phyloP scores from a whole-genome alignment of 163 green algal genomes.

The Smithsoniella earleae region DNA sequence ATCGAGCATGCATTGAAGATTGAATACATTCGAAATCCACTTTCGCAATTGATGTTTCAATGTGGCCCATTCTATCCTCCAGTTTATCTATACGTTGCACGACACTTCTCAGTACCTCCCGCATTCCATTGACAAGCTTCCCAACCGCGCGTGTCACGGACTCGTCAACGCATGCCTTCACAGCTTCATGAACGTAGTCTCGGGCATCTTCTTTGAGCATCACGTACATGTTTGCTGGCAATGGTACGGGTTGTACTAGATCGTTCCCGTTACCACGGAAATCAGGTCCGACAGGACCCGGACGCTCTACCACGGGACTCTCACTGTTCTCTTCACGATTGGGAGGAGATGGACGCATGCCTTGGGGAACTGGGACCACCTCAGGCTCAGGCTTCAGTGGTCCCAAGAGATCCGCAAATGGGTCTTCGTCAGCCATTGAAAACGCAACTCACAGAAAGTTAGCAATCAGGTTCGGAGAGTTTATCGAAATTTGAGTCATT shows the following conservation, averaged over 20 bases:
- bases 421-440: slow-evolving; percentile 14
- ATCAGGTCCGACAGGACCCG: not conserved
- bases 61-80: not conserved
- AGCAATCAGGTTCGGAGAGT: too few relatives aligned
- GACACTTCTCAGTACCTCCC: not conserved
- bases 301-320: not conserved
- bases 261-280: not conserved
- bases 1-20: not conserved
- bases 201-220: slow-evolving; percentile 23
- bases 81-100: slow-evolving; percentile 17
- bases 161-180: not conserved
- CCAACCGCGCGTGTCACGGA: not conserved
- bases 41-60: not conserved
- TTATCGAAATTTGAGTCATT: too few relatives aligned
- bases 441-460: too few relatives aligned
- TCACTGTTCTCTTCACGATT: not conserved
- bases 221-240: slow-evolving; percentile 29
- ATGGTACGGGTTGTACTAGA: not conserved
- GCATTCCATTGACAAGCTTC: slow-evolving; percentile 20
- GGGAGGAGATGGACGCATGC: not conserved
- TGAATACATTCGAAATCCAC: slow-evolving; percentile 8
- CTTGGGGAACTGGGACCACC: not conserved
- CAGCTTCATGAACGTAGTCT: slow-evolving; percentile 4
- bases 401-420: not conserved
- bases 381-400: not conserved